These are phyloP conservation scores for Retiboletus flavoniger DNA, from an alignment of 1,284 basidiomycete genomes.

Conservation along the genomic window DNA sequence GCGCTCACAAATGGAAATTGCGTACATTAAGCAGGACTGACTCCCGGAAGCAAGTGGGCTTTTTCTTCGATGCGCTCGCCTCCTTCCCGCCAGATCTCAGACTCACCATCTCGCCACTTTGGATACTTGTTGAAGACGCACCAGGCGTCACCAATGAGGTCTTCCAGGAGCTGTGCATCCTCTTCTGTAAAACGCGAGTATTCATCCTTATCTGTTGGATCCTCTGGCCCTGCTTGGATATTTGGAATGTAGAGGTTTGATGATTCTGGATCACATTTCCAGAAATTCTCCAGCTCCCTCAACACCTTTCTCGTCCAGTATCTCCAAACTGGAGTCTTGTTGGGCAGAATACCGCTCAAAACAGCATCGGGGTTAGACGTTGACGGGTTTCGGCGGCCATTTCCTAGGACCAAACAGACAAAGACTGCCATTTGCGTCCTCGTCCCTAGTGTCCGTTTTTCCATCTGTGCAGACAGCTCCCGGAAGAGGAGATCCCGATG, in stretches of 20 bases:
- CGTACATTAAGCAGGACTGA: too few relatives aligned
- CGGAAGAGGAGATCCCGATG: conserved; percentile 25
- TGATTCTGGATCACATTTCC: background rate
- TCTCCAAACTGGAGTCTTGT: conserved; percentile 28
- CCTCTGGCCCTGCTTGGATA: conserved; percentile 14
- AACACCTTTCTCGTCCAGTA: conserved; percentile 27
- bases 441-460: conserved; percentile 22
- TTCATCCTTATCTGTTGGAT: conserved; percentile 10
- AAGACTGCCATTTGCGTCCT: conserved; percentile 34
- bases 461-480: conserved; percentile 10
- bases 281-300: conserved; percentile 15
- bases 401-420: conserved; percentile 22
- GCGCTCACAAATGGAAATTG: too few relatives aligned
- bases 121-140: conserved; percentile 17
- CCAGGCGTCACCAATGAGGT: conserved; percentile 29
- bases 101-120: conserved; percentile 11
- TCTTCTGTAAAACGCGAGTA: conserved; percentile 1
- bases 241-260: conserved; percentile 10
- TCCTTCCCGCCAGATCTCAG: background rate
- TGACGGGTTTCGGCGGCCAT: background rate
- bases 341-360: conserved; percentile 23
- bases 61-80: conserved; percentile 1
- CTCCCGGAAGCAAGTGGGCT: background rate
- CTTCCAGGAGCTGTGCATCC: conserved; percentile 17
- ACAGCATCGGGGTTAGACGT: background rate